phyloP scores from a whole-genome alignment of 495 filamentous ascomycete species.

The Penicillium dipodomyicola region DNA sequence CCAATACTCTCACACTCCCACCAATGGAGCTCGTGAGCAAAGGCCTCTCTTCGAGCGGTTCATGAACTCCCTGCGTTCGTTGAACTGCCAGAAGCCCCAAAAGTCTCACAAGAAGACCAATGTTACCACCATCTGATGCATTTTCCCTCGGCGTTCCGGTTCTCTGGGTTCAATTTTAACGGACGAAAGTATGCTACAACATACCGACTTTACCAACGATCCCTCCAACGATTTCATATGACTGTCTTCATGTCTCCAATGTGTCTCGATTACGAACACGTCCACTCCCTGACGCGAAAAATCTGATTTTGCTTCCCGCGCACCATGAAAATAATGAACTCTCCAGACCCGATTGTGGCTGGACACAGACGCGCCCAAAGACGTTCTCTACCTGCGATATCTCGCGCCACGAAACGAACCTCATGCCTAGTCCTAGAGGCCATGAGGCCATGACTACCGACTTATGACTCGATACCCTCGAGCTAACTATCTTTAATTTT shows the following conservation, averaged over 20 bases:
- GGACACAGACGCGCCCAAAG: constrained; percentile 4
- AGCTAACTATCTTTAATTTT: constrained; percentile 20
- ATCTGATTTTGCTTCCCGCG: not conserved
- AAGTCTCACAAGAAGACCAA: constrained; percentile 22
- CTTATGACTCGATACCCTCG: constrained; percentile 11
- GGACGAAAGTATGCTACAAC: constrained; percentile 5
- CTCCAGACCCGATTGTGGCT: constrained; percentile 7
- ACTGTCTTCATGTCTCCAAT: constrained; percentile 9
- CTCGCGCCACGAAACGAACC: constrained; percentile 11
- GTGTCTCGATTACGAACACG: constrained; percentile 20
- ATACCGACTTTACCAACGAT: constrained; percentile 13
- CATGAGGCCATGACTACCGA: constrained; percentile 6
- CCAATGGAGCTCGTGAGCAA: constrained; percentile 21
- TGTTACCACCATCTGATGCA: constrained; percentile 21
- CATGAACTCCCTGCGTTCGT: constrained; percentile 34
- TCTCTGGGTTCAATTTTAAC: constrained; percentile 3
- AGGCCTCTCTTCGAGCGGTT: constrained; percentile 35
- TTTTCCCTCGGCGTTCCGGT: constrained; percentile 15
- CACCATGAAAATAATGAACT: constrained; percentile 20
- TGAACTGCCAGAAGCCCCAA: constrained; percentile 31
- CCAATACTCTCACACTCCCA: constrained; percentile 27
- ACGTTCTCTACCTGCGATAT: constrained; percentile 8
- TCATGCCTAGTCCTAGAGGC: constrained; percentile 5
- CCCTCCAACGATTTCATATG: constrained; percentile 14
- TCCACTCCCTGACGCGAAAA: constrained; percentile 14